These are phyloP conservation scores for Naegleria gruberi DNA, from an alignment of 208 protist genomes.

Conservation along the genomic window DNA sequence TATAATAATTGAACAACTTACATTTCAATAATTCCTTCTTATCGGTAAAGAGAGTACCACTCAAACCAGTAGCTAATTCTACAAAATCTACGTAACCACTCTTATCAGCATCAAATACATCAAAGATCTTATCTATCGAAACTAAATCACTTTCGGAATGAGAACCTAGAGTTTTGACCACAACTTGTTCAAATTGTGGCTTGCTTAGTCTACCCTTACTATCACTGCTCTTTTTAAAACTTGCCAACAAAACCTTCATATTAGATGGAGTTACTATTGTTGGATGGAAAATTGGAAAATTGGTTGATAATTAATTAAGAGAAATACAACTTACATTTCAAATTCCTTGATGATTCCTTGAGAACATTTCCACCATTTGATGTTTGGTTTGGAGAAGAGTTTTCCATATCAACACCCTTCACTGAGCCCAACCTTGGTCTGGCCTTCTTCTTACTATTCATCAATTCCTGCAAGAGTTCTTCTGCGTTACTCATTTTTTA, in stretches of 20 bases:
- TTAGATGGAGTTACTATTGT: neutral
- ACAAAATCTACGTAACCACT: neutral
- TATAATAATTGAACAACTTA: neutral
- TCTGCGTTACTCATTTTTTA: neutral
- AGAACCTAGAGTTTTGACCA: neutral
- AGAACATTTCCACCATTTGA: neutral
- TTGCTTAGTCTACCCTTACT: neutral
- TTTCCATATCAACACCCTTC: neutral
- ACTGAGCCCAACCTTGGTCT: neutral
- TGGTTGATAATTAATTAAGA: neutral
- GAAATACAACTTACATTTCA: neutral
- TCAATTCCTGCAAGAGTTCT: neutral
- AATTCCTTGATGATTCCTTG: neutral
- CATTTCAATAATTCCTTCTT: slow-evolving; percentile 6
- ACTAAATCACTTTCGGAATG: neutral
- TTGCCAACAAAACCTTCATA: neutral
- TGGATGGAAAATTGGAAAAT: neutral
- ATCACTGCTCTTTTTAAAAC: neutral
- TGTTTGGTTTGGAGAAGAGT: too few relatives aligned
- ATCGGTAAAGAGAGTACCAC: neutral
- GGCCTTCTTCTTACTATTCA: neutral
- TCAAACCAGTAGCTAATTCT: slow-evolving; percentile 1
- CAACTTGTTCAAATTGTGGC: neutral
- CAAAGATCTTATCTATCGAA: neutral
- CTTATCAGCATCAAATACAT: neutral